Conservation (phyloP, 768 basidiomycete species). For the Dacryopinax spathularia region DNA sequence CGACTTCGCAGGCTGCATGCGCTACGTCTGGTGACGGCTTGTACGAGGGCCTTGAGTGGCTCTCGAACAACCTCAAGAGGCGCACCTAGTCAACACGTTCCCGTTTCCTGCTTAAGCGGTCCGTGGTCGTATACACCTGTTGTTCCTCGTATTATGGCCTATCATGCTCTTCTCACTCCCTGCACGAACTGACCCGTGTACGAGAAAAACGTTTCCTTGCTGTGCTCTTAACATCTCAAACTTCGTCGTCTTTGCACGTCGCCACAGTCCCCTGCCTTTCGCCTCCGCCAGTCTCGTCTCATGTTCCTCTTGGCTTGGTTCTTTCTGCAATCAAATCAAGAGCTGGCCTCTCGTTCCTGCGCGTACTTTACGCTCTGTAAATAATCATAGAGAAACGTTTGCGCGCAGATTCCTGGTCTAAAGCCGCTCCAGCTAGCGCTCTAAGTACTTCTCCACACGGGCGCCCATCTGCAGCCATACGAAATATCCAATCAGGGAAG, state of each 20-base stretch:
- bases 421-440: no score
- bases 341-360: slow-evolving; percentile 5
- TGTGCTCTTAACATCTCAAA: neutral
- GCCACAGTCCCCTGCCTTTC: neutral
- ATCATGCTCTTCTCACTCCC: neutral
- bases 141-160: neutral
- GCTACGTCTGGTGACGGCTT: slow-evolving; percentile 97
- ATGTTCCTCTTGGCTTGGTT: slow-evolving; percentile 3
- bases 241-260: slow-evolving; percentile 1
- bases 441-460: no score
- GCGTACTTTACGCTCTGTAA: slow-evolving; percentile 1
- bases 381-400: slow-evolving; percentile 3
- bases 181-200: neutral
- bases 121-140: slow-evolving; percentile 2
- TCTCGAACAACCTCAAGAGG: neutral
- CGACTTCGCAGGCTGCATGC: slow-evolving; percentile 64
- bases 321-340: neutral
- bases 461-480: no score
- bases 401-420: neutral
- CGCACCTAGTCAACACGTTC: slow-evolving; percentile 12
- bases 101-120: neutral
- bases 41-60: slow-evolving; percentile 96
- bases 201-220: neutral
- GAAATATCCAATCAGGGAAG: no score
- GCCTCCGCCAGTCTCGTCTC: neutral